Base-by-base conservation (phyloP, 2,329 filamentous ascomycete species). In the Aspergillus pseudoviridinutans region DNA sequence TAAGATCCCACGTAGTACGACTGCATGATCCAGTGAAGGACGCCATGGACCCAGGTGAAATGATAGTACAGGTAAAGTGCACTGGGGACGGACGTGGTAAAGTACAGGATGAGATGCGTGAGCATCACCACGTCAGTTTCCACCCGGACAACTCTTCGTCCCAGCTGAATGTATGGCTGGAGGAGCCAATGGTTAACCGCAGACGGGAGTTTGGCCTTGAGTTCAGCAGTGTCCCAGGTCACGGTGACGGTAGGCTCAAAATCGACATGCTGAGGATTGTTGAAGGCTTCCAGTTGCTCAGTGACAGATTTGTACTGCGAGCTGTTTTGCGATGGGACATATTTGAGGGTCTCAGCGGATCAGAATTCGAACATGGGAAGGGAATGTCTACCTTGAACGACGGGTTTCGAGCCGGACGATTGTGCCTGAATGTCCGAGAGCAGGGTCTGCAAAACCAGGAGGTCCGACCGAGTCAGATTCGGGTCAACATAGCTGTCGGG, bases 101-200 rank as follows among this genome's bases (percentile, higher is more conserved):
- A 81, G 76, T 92, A 92, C 27, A 91, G 75, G 38, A 92, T 70
- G 24, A 93, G 79, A 71, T 93, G 89, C 0, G 88, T 91, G 56
- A 92, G 72, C 80, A 93, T 90, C 50, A 92, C 83, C 20, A 92
- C 87, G 69, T 93, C 90, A 1, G 87, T 88, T 55, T 84, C 80
- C 57, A 84, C 77, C 14, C 88, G 86, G 9, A 89, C 86, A 24
- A 87, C 71, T 2, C 69, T 72, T 46, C 78, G 78, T 1, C 84
- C 87, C 66, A 80, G 74, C 14, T 74, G 71, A 50, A 86, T 75
- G 69, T 90, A 91, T 0, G 86, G 84, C 44, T 80, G 76, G 20
- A 90, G 74, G 1, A 87, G 27, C 60, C 80, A 79, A 44, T 74
- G 72, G 67, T 82, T 74, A 49, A 84, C 44, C n/a, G 70, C 53